Evolutionary conservation across 257 asterid genomes (phyloP).

Genomic region (Nicotiana attenuata): DNA sequence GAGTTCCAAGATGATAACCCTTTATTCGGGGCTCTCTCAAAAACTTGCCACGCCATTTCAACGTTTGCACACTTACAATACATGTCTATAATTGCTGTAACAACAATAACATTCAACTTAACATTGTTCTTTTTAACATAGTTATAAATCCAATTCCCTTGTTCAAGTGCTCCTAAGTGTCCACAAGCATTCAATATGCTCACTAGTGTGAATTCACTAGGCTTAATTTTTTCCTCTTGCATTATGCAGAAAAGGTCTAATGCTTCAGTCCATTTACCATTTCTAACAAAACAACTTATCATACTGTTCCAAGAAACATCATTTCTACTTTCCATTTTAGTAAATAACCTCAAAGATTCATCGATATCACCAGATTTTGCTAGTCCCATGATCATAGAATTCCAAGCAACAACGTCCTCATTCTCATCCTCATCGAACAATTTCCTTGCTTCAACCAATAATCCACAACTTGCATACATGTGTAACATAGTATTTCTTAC

Average conservation of each 20-base stretch:
- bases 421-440: constrained; percentile 44
- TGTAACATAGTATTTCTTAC: constrained; percentile 50
- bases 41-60: constrained; percentile 30
- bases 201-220: constrained; percentile 49
- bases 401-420: constrained; percentile 65
- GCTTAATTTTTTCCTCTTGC: constrained; percentile 36
- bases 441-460: constrained; percentile 41
- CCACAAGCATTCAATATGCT: constrained; percentile 69
- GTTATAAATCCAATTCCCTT: constrained; percentile 69
- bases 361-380: constrained; percentile 56
- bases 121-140: constrained; percentile 33
- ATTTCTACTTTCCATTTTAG: constrained; percentile 40
- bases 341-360: constrained; percentile 54
- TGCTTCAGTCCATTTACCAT: constrained; percentile 59
- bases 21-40: constrained; percentile 24
- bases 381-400: constrained; percentile 58
- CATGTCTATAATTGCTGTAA: constrained; percentile 64
- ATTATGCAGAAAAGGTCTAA: constrained; percentile 41
- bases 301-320: constrained; percentile 66
- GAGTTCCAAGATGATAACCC: constrained; percentile 71
- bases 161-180: constrained; percentile 51
- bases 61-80: constrained; percentile 58
- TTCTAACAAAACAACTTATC: constrained; percentile 67
- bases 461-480: constrained; percentile 64
- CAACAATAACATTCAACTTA: constrained; percentile 39